phyloP scores from a whole-genome alignment of 2,329 filamentous ascomycete genomes.

The Alternaria solani region DNA sequence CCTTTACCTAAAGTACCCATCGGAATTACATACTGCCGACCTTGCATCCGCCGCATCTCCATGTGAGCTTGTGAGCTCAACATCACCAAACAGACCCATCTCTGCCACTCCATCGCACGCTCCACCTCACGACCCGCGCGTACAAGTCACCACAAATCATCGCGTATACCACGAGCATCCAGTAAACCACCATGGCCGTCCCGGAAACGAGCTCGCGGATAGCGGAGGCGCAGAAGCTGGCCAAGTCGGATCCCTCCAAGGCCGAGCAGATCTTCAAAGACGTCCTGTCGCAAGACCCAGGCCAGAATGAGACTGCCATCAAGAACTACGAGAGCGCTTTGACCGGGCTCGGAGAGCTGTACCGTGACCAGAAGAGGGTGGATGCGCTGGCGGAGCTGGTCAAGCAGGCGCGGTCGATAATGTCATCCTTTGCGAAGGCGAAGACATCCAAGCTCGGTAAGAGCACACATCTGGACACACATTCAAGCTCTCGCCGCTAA shows the following conservation, averaged over 20 bases:
- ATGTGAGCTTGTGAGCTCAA: conserved; percentile 24
- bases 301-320: conserved; percentile 83
- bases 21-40: conserved; percentile 18
- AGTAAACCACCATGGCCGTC: conserved; percentile 42
- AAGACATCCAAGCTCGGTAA: conserved; percentile 98
- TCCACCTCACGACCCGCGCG: conserved; percentile 6
- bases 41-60: conserved; percentile 17
- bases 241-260: conserved; percentile 80
- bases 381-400: conserved; percentile 89
- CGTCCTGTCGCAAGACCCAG: conserved; percentile 84
- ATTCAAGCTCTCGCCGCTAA: conserved; percentile 11
- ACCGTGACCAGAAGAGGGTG: conserved; percentile 83
- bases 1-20: background rate
- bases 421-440: conserved; percentile 97
- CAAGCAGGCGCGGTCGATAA: conserved; percentile 85
- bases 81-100: conserved; percentile 20
- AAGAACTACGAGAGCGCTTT: conserved; percentile 92
- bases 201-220: conserved; percentile 69
- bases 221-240: conserved; percentile 86
- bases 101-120: conserved; percentile 13
- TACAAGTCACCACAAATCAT: background rate
- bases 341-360: conserved; percentile 88
- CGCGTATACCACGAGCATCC: background rate
- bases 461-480: conserved; percentile 35
- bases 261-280: conserved; percentile 90